Evolutionary conservation across 2,329 filamentous ascomycete species (phyloP).

Genomic region (Zarea fungicola): DNA sequence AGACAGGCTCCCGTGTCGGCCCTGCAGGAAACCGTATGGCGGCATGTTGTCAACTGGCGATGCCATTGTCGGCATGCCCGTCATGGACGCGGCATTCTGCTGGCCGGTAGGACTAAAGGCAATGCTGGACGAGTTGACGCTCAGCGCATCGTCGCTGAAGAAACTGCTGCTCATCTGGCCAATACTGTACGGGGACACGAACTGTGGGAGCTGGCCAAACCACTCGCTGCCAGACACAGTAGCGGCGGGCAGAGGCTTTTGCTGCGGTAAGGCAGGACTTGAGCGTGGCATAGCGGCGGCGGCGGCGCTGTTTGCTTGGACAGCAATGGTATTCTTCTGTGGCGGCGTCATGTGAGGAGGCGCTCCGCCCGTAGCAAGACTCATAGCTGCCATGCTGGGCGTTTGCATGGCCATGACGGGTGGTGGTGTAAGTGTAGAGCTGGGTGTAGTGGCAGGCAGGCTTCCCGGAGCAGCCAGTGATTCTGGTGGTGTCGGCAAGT

Average conservation of each 20-base stretch:
- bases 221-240: slow-evolving; percentile 42
- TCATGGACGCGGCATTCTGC: slow-evolving; percentile 4
- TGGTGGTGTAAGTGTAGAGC: slow-evolving; percentile 32
- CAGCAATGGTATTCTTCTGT: slow-evolving; percentile 23
- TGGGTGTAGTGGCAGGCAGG: slow-evolving; percentile 26
- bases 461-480: slow-evolving; percentile 28
- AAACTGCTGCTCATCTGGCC: slow-evolving; percentile 38
- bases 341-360: slow-evolving; percentile 28
- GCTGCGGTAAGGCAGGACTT: slow-evolving; percentile 30
- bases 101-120: slow-evolving; percentile 24
- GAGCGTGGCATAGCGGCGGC: slow-evolving; percentile 38
- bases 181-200: slow-evolving; percentile 49
- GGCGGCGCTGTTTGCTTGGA: slow-evolving; percentile 23
- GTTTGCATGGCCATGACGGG: slow-evolving; percentile 31
- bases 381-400: slow-evolving; percentile 22
- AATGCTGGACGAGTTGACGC: slow-evolving; percentile 25
- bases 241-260: slow-evolving; percentile 39
- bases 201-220: slow-evolving; percentile 48
- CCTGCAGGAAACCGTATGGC: slow-evolving; percentile 28
- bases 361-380: background rate
- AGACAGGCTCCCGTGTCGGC: slow-evolving; percentile 64
- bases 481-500: slow-evolving; percentile 41
- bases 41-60: slow-evolving; percentile 11
- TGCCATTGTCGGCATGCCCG: slow-evolving; percentile 26
- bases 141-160: slow-evolving; percentile 29